Evolutionary conservation across 768 basidiomycete species (phyloP), one percentile per base, ranked within the genome.

Genomic region (Boletus rubescentipes): DNA sequence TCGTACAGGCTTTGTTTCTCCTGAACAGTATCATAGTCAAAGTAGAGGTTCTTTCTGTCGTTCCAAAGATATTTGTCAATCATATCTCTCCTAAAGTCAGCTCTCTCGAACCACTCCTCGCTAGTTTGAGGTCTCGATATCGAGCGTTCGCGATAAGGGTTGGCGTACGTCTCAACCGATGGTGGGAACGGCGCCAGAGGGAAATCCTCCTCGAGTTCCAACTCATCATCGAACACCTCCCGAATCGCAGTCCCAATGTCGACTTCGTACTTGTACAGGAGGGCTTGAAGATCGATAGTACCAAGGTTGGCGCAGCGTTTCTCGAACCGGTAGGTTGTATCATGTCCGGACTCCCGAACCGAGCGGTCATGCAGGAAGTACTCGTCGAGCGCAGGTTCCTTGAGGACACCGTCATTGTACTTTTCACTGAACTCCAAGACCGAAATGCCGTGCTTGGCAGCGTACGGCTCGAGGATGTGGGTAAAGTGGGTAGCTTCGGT

Each of bases 401-500:
- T 79, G 66, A 98, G 75, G 34, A 79, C 68, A 12, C 89, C 90
- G 39, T 88, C 83, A 70, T 94, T 97, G 77, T 98, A 99, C 66
- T 88, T 87, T 73, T 98, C 93, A 71, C 89, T 95, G 74, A 97
- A 99, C 74, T 99, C 97, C 65, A 92, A 82, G 54, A 98, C 86
- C 10, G 91, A 93, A 38, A 99, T 79, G 5, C 96, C 93, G 59
- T 94, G 87, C 73, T 96, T 95, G 49, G 78, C 79, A 32, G 97
- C 97, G 66, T 83, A 98, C 2, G 97, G 97, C 72, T 97, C 93
- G 43, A 99, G 84, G 64, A 98, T 89, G 67, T 97, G 94, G 3
- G 94, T 98, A 72, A 99, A 99, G 75, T 99, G 97, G 8, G 89
- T 89, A 3, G 97, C 97, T 71, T 99, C 97, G 0, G 97, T 99